Conservation (phyloP, 257 asterid species). For the Linderniella brevidens region DNA sequence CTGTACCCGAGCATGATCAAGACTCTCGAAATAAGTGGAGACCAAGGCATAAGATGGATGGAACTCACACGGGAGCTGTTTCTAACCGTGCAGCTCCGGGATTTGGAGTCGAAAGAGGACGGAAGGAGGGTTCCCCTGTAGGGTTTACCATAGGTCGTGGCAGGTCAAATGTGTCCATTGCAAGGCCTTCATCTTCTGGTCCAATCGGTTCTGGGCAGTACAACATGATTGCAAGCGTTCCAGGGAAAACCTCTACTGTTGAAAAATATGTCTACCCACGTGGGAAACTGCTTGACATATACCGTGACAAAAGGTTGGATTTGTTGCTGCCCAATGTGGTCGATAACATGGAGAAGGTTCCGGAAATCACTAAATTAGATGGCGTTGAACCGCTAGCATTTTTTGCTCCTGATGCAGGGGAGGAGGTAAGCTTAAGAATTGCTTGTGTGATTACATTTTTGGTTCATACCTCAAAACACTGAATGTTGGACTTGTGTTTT, state of each 20-base stretch:
- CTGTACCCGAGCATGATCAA: constrained; percentile 59
- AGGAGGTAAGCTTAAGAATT: constrained; percentile 44
- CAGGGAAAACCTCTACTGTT: constrained; percentile 26
- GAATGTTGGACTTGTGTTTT: constrained; percentile 3
- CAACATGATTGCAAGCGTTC: constrained; percentile 27
- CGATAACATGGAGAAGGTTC: constrained; percentile 51
- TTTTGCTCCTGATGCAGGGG: constrained; percentile 69
- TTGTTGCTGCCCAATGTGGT: constrained; percentile 29
- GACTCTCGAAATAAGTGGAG: constrained; percentile 99
- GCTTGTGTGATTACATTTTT: background rate
- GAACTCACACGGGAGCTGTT: constrained; percentile 39
- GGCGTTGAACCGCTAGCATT: constrained; percentile 65
- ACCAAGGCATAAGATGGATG: constrained; percentile 94
- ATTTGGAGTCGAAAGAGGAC: constrained; percentile 75
- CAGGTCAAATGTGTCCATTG: constrained; percentile 32
- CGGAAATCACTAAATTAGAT: constrained; percentile 38
- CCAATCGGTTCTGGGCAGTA: constrained; percentile 35
- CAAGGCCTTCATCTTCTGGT: constrained; percentile 31
- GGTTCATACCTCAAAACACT: no score
- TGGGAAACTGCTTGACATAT: constrained; percentile 85
- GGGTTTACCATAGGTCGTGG: constrained; percentile 96
- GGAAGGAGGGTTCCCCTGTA: constrained; percentile 50
- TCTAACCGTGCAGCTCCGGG: constrained; percentile 95
- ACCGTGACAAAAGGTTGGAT: constrained; percentile 52
- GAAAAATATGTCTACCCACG: constrained; percentile 56